Evolutionary conservation across 2,329 filamentous ascomycete genomes (phyloP).

Genomic region (Cytospora chrysosperma): DNA sequence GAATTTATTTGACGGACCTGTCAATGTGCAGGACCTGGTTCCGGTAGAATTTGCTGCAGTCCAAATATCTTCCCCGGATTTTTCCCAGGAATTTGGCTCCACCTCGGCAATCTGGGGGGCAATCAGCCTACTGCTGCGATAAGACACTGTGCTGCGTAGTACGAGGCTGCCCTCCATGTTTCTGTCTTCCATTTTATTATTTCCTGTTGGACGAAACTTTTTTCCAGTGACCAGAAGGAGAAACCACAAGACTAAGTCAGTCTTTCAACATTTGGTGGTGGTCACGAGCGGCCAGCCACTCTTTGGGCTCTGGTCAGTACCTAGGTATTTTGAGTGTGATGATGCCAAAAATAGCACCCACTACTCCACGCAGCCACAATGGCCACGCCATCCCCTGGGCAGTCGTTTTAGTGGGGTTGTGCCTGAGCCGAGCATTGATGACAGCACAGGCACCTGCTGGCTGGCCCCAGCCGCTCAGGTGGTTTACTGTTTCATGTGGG

Average conservation of each 20-base stretch:
- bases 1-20: neutral
- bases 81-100: neutral
- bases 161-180: neutral
- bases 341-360: neutral
- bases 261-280: neutral
- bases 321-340: neutral
- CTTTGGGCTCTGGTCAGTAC: too few relatives aligned
- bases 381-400: neutral
- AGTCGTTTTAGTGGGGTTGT: neutral
- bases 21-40: neutral
- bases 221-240: neutral
- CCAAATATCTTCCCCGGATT: neutral
- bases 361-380: neutral
- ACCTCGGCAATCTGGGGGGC: neutral
- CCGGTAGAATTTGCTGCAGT: neutral
- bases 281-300: neutral
- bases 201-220: too few relatives aligned
- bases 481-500: neutral
- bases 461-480: too few relatives aligned
- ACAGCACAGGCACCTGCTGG: too few relatives aligned
- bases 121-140: neutral
- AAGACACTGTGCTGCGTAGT: neutral
- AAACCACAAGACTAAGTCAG: neutral
- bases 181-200: too few relatives aligned
- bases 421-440: neutral